Evolutionary conservation across 257 asterid species (phyloP).

Genomic region (Solanum acaule): DNA sequence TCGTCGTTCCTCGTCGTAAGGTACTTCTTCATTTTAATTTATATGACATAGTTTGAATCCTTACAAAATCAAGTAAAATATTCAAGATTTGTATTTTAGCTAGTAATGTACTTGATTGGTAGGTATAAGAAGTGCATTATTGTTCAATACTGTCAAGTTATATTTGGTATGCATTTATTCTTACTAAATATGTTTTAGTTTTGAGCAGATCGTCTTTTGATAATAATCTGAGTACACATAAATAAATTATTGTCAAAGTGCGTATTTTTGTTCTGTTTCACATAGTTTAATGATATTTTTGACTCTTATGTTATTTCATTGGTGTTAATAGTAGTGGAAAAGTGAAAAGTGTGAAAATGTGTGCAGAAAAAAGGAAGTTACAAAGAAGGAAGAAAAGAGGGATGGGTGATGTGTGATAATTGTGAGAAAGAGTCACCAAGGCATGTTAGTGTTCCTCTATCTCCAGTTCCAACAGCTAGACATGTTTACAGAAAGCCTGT

Average conservation of each 20-base stretch:
- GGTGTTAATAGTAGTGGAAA: neutral
- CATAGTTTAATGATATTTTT: too few species aligned
- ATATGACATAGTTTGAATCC: neutral
- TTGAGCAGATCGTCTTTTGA: neutral
- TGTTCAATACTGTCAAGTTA: neutral
- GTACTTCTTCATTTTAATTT: neutral
- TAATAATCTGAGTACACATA: neutral
- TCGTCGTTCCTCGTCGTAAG: constrained; percentile 8
- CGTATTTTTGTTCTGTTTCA: neutral
- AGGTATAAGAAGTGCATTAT: neutral
- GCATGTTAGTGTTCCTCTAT: neutral
- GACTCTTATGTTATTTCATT: neutral
- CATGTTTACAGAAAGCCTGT: constrained; percentile 40
- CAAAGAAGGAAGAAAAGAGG: constrained; percentile 20
- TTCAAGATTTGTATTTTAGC: neutral
- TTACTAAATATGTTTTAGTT: too few species aligned
- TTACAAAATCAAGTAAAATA: neutral
- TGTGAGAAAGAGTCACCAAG: constrained; percentile 22
- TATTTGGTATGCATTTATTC: neutral
- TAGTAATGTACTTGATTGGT: neutral
- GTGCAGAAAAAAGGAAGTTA: constrained; percentile 26
- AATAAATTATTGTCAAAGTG: too few species aligned
- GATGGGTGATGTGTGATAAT: constrained; percentile 39
- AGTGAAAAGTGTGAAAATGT: neutral
- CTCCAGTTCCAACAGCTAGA: constrained; percentile 8